phyloP scores from a whole-genome alignment of 768 basidiomycete genomes.

The Agrocybe pediades region DNA sequence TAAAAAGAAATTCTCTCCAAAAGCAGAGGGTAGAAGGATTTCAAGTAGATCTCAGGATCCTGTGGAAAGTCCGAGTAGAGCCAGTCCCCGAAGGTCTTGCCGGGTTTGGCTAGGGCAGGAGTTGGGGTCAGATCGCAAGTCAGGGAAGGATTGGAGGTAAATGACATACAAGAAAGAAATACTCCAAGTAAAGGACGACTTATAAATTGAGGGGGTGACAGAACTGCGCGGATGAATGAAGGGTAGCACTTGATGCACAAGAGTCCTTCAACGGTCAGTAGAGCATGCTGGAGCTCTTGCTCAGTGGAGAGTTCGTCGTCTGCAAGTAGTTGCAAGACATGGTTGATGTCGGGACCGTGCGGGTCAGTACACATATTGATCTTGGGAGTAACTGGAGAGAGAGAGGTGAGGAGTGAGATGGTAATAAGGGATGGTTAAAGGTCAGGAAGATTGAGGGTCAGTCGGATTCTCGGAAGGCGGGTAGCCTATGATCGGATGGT shows the following conservation, averaged over 20 bases:
- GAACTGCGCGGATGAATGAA: constrained; percentile 1
- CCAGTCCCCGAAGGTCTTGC: constrained; percentile 1
- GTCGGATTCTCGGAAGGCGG: no score
- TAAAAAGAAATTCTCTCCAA: constrained; percentile 12
- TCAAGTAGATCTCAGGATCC: neutral
- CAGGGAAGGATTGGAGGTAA: neutral
- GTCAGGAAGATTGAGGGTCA: no score
- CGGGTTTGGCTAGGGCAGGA: constrained; percentile 1
- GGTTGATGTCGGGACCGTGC: neutral
- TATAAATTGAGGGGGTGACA: constrained; percentile 5
- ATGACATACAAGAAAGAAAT: constrained; percentile 15
- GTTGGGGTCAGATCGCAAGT: neutral
- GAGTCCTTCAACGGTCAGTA: neutral
- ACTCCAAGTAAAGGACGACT: constrained; percentile 12
- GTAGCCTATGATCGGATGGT: no score
- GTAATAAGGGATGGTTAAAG: no score
- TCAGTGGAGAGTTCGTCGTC: constrained; percentile 7
- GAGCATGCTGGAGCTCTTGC: neutral
- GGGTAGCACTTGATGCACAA: constrained; percentile 2
- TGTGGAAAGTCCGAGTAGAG: neutral
- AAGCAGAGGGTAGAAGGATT: constrained; percentile 5
- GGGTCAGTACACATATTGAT: neutral
- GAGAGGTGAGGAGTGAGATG: neutral
- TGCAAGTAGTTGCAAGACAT: constrained; percentile 1
- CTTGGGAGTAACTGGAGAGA: neutral